Base-by-base conservation (phyloP, 805 yeast species). In the Jamesozyma piceae region DNA sequence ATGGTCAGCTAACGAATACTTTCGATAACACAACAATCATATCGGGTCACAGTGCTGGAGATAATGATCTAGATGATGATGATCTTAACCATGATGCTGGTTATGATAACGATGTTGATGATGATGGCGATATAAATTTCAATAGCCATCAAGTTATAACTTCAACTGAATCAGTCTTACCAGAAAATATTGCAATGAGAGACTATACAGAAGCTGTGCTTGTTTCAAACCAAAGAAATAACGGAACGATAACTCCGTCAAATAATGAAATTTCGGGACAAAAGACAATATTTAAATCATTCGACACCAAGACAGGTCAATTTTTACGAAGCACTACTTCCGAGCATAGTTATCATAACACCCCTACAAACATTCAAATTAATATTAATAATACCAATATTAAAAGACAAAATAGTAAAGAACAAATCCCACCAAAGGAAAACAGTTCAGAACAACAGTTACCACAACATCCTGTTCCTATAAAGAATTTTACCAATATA, bases 281-380 rank as follows among this genome's bases (percentile, higher is more conserved):
- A 15, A 37, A 17, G n/a, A 38, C 18, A 19, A 29, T 60, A 9
- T 60, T 60, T 43, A 60, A 60, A 44, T 61, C 55, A 29, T 60
- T 60, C 35, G 62, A 60, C 43, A 45, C 54, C 3, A 53, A 51
- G 41, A 59, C 63, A 3, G 64, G 64, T 5, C 60, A 55, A 29
- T 60, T 60, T 45, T 33, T 58, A 38, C 43, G 52, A 29, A 38
- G 19, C n/a, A 17, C 26, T 5, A 34, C 37, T 19, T 3, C 30
- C 3, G 9, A 21, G 17, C n/a, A n/a, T n/a, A n/a, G n/a, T n/a
- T n/a, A n/a, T n/a, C n/a, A n/a, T n/a, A n/a, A n/a, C n/a, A n/a
- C n/a, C n/a, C n/a, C n/a, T n/a, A n/a, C n/a, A n/a, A 36, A 34
- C 6, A 26, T 15, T 17, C 17, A 35, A 24, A 18, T 33, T 13